phyloP scores from a whole-genome alignment of 176 grass and related monocot genomes.

The Aegilops longissima region DNA sequence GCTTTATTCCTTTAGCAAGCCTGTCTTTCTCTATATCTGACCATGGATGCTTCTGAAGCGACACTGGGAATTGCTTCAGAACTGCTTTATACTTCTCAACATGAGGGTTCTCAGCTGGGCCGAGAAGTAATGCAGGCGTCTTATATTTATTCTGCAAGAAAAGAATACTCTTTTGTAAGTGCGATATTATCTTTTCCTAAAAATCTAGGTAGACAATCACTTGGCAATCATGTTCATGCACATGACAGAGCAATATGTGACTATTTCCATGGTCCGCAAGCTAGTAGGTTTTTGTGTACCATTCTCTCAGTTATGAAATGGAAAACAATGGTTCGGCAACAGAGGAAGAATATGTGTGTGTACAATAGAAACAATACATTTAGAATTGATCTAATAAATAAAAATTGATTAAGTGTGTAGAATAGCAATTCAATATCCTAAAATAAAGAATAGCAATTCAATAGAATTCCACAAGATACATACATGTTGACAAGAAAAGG shows the following conservation, averaged over 20 bases:
- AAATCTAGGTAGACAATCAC: background rate
- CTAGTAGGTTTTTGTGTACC: constrained; percentile 6
- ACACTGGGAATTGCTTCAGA: constrained; percentile 68
- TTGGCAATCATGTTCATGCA: background rate
- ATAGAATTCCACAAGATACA: background rate
- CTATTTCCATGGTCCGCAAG: background rate
- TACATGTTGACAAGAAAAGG: background rate
- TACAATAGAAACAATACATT: background rate
- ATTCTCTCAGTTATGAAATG: background rate
- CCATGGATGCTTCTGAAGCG: constrained; percentile 67
- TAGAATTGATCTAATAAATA: background rate
- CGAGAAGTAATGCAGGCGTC: constrained; percentile 62
- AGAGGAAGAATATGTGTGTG: background rate
- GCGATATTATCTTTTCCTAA: background rate
- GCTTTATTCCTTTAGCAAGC: constrained; percentile 88
- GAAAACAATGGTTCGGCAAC: background rate
- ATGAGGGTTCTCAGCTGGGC: constrained; percentile 64
- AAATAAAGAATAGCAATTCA: background rate
- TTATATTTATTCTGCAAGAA: constrained; percentile 47
- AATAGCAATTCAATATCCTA: background rate
- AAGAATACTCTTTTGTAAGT: constrained; percentile 6
- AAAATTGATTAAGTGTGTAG: background rate
- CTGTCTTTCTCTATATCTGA: constrained; percentile 71
- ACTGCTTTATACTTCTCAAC: constrained; percentile 67
- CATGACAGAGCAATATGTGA: background rate